Evolutionary conservation across 208 protist genomes (phyloP).

Genomic region (Plasmodiophora brassicae): DNA sequence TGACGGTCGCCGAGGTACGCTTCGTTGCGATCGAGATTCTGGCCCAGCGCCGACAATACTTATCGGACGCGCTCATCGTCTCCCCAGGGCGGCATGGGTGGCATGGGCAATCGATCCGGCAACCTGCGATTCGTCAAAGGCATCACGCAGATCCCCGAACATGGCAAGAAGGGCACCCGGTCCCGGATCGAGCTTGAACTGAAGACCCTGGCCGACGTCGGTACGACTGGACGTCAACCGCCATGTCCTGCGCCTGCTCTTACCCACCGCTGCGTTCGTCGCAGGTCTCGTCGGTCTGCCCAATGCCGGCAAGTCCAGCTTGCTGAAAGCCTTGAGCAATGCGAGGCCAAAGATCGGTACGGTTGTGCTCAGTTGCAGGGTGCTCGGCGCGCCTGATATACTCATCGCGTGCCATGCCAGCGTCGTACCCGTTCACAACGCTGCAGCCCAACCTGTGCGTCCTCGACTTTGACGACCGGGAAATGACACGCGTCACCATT

Average conservation of each 20-base stretch:
- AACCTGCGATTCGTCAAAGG: not conserved
- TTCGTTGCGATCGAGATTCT: not conserved
- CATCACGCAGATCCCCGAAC: not conserved
- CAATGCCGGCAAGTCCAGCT: slow-evolving; percentile 64
- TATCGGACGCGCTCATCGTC: not conserved
- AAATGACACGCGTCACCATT: slow-evolving; percentile 24
- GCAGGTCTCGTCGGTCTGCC: slow-evolving; percentile 65
- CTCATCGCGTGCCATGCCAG: too few species aligned
- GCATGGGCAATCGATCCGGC: slow-evolving; percentile 11
- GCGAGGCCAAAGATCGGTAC: slow-evolving; percentile 55
- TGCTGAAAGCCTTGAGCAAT: slow-evolving; percentile 44
- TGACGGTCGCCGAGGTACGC: not conserved
- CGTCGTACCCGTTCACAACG: slow-evolving; percentile 60
- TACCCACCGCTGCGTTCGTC: not conserved
- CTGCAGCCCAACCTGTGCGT: slow-evolving; percentile 60
- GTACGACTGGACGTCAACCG: not conserved
- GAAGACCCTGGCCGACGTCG: slow-evolving; percentile 64
- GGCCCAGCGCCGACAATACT: not conserved
- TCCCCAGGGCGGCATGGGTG: not conserved
- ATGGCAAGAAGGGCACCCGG: not conserved
- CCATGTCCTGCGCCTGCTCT: not conserved
- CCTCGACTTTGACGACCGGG: not conserved
- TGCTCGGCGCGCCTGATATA: too few species aligned
- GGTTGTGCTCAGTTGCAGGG: too few species aligned
- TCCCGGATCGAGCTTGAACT: slow-evolving; percentile 57